Evolutionary conservation across 352 stramenopile genomes (phyloP).

Genomic region (Pythium phragmitis): DNA sequence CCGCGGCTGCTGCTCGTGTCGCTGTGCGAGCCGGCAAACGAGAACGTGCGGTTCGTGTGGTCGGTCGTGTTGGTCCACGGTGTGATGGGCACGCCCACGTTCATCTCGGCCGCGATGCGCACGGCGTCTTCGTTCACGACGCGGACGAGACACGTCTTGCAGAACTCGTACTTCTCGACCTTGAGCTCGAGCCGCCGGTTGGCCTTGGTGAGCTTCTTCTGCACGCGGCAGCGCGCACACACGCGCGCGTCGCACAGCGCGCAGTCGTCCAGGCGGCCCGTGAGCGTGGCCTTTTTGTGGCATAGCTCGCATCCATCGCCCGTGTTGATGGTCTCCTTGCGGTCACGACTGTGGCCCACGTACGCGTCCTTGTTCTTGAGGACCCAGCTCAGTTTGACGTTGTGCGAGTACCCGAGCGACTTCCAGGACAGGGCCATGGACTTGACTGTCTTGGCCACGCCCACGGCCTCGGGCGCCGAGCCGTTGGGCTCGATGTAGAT

Average conservation of each 20-base stretch:
- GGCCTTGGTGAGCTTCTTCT: constrained; percentile 9
- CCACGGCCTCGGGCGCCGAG: constrained; percentile 41
- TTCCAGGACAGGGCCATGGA: constrained; percentile 40
- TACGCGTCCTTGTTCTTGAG: constrained; percentile 33
- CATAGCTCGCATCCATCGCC: constrained; percentile 13
- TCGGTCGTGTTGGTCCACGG: constrained; percentile 9
- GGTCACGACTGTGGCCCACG: constrained; percentile 2
- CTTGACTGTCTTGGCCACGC: constrained; percentile 34
- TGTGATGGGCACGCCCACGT: constrained; percentile 13
- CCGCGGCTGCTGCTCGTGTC: constrained; percentile 9
- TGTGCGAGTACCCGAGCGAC: constrained; percentile 20
- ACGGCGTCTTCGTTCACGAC: constrained; percentile 19
- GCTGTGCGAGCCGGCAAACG: constrained; percentile 1
- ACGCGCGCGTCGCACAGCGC: constrained; percentile 14
- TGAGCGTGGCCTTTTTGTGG: constrained; percentile 13
- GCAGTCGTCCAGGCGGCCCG: constrained; percentile 14
- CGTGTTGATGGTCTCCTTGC: constrained; percentile 14
- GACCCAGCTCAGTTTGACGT: constrained; percentile 34
- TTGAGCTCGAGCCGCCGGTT: constrained; percentile 19
- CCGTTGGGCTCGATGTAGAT: constrained; percentile 43
- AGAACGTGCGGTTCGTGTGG: constrained; percentile 5
- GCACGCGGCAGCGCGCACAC: constrained; percentile 19
- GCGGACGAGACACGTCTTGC: constrained; percentile 20
- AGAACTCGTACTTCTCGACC: constrained; percentile 13
- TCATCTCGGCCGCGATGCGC: constrained; percentile 19